Percentiles rank a stretch among this genome's conserved stretches.
phyloP scores from a whole-genome alignment of 805 yeast species.

The Barnettozyma wickerhamii region DNA sequence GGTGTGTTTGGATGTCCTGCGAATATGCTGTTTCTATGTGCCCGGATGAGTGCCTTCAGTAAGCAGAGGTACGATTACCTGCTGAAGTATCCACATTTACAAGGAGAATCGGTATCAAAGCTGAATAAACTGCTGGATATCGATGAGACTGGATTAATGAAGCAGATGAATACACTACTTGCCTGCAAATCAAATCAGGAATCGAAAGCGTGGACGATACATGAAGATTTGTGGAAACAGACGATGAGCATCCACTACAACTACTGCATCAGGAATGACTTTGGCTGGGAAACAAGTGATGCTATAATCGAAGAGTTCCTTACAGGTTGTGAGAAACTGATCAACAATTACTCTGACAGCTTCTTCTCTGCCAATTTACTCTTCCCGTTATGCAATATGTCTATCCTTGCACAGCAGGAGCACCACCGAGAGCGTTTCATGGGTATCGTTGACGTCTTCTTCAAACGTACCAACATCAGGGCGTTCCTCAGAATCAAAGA shows the following conservation, averaged over 20 bases:
- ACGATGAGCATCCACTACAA: constrained; percentile 3
- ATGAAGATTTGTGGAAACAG: constrained; percentile 2
- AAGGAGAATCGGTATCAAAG: neutral
- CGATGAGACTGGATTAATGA: constrained; percentile 1
- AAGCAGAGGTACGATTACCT: neutral
- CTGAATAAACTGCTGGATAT: constrained; percentile 1
- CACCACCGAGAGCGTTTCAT: constrained; percentile 1
- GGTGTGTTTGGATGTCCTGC: constrained; percentile 15
- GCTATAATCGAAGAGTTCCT: neutral
- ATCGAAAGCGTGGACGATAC: neutral
- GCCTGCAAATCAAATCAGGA: constrained; percentile 2
- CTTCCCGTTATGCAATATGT: constrained; percentile 6
- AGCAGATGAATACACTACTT: constrained; percentile 3
- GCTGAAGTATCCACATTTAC: neutral
- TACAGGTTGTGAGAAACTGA: neutral
- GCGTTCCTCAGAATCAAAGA: constrained; percentile 4
- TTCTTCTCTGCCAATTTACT: constrained; percentile 7
- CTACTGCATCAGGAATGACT: neutral
- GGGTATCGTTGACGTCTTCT: neutral
- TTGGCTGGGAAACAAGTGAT: too few species aligned
- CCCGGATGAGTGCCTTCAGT: constrained; percentile 3
- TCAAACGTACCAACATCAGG: constrained; percentile 9
- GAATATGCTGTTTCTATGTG: constrained; percentile 9
- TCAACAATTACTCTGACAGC: neutral
- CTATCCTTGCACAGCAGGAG: neutral